Evolutionary conservation across 495 filamentous ascomycete genomes (phyloP), one percentile per base, ranked within the genome.

Genomic region (Xylaria venustula): DNA sequence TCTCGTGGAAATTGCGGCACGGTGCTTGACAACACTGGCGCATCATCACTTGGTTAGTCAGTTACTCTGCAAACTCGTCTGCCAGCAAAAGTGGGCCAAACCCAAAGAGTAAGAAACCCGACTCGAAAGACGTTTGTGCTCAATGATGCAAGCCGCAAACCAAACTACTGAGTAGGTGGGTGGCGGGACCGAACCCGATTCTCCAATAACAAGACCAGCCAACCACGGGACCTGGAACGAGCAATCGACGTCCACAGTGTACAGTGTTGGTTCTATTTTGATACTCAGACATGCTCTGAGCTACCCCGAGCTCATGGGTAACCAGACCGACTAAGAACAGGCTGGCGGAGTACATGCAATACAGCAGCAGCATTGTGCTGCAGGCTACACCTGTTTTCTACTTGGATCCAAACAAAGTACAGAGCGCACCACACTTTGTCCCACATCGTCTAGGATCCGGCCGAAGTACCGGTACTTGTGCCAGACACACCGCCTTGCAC

Each of bases 111-210:
- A 36, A 47, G 30, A 19, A 56, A 46, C 0, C 42, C 44, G 15
- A 36, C 32, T 47, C 30, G 23, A 30, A 48, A 47, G 15, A 28
- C 41, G n/a, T 19, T 58, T 58, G 44, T 46, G 48, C 53, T 62
- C 51, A 50, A 68, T 65, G 63, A 64, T 64, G 67, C 62, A 63
- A 69, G 67, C n/a, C 54, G 51, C 62, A 54, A 64, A 67, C 66
- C 45, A 17, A 30, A 36, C n/a, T 12, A 14, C n/a, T n/a, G n/a
- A n/a, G n/a, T n/a, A n/a, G n/a, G n/a, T n/a, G n/a, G n/a, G n/a
- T n/a, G 9, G 62, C 30, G 52, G 52, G 36, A 20, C 59, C 63
- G 48, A 36, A 56, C 28, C 61, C 28, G 58, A 67, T 70, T 70
- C 64, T 60, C 67, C 67, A 69, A 69, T 66, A 57, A 45, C 34